phyloP scores from a whole-genome alignment of 2,329 filamentous ascomycete genomes.

The Penicillium sp. region DNA sequence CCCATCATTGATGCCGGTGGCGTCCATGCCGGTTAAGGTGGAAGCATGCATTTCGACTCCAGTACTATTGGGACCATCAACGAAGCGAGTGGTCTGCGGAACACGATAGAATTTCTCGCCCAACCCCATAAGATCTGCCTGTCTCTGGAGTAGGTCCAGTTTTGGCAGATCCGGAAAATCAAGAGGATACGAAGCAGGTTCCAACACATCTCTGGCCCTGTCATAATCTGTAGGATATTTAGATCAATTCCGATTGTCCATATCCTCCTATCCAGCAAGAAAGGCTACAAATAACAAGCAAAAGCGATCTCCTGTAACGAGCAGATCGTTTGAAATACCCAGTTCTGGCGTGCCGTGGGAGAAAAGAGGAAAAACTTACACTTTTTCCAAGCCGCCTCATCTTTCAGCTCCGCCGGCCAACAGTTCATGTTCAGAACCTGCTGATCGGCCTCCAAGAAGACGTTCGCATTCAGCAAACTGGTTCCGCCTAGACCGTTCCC shows the following conservation, averaged over 20 bases:
- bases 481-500: conserved; percentile 3
- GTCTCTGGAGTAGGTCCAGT: not conserved
- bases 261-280: not conserved
- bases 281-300: not conserved
- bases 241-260: not conserved
- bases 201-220: not conserved
- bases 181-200: not conserved
- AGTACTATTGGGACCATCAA: conserved; percentile 1
- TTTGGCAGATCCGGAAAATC: not conserved
- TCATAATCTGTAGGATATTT: conserved; percentile 2
- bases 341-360: not conserved
- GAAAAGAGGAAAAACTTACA: conserved; percentile 2
- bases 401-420: conserved; percentile 3
- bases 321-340: not conserved
- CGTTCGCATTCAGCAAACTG: conserved; percentile 5
- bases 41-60: conserved; percentile 1
- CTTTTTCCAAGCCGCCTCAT: not conserved
- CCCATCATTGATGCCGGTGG: conserved; percentile 4
- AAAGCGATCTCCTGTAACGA: not conserved
- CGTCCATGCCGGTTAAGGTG: conserved; percentile 1
- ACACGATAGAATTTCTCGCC: conserved; percentile 3
- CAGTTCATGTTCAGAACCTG: conserved; percentile 2
- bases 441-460: conserved; percentile 1
- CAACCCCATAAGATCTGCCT: conserved; percentile 2
- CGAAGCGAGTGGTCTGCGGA: conserved; percentile 3